Percentiles rank a stretch among this genome's conserved stretches.
phyloP scores from a whole-genome alignment of 768 basidiomycete genomes.

The Tricholoma matsutake region DNA sequence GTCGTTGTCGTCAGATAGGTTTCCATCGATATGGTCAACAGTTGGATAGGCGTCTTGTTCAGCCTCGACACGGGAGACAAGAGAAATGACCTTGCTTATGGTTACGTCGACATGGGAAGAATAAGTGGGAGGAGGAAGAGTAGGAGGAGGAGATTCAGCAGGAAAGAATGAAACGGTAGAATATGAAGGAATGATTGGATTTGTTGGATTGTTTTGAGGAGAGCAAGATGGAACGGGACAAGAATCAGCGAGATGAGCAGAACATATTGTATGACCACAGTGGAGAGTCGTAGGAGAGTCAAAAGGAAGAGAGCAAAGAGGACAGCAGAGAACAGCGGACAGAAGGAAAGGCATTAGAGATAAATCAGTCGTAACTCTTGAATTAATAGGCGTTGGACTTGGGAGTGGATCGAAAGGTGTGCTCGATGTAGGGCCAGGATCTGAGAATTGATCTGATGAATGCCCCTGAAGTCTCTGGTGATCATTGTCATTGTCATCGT shows the following conservation, averaged over 20 bases:
- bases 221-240: conserved; percentile 35
- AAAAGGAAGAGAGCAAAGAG: conserved; percentile 56
- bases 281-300: conserved; percentile 63
- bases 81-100: conserved; percentile 50
- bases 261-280: conserved; percentile 85
- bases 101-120: conserved; percentile 45
- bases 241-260: conserved; percentile 36
- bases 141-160: conserved; percentile 23
- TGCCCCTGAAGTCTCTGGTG: background rate
- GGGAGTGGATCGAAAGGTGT: background rate
- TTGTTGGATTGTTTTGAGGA: conserved; percentile 15
- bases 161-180: conserved; percentile 32
- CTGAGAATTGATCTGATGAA: background rate
- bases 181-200: conserved; percentile 40
- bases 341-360: conserved; percentile 13
- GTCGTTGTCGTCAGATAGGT: conserved; percentile 17
- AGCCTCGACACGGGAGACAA: conserved; percentile 27
- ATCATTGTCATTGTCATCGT: background rate
- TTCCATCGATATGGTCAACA: background rate
- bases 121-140: conserved; percentile 4
- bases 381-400: conserved; percentile 1
- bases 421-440: conserved; percentile 11
- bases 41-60: background rate
- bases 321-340: conserved; percentile 36
- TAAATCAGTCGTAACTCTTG: background rate